Evolutionary conservation across 495 filamentous ascomycete genomes (phyloP).

Genomic region (Immersiella caudata): DNA sequence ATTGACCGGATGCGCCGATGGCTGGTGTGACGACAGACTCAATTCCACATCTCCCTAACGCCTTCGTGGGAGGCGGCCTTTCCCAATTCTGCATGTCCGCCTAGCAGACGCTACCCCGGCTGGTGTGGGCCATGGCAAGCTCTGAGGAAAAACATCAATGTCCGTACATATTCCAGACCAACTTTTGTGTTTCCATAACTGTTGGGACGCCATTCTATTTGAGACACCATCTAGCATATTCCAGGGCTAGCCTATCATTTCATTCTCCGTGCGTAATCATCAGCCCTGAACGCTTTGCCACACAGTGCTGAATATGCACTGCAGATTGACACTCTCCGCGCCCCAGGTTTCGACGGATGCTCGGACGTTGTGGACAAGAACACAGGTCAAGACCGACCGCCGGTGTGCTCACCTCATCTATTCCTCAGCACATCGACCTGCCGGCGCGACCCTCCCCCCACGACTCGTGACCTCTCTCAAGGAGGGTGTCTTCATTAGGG

Average conservation of each 20-base stretch:
- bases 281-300: background rate
- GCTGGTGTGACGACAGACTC: background rate
- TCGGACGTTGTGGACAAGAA: background rate
- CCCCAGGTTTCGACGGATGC: background rate
- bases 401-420: background rate
- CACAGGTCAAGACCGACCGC: background rate
- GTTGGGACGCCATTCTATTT: background rate
- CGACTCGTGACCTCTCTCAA: background rate
- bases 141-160: background rate
- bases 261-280: background rate
- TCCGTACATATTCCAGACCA: background rate
- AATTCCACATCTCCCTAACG: background rate
- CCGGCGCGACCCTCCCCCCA: background rate
- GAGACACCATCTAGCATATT: background rate
- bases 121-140: background rate
- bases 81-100: conserved; percentile 4
- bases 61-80: background rate
- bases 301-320: background rate
- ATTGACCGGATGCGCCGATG: background rate
- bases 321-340: background rate
- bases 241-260: background rate
- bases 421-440: background rate
- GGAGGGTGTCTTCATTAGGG: background rate
- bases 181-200: background rate
- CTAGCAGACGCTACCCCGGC: background rate